Evolutionary conservation across 441 rosid species (phyloP).

Genomic region (Metrosideros polymorpha): DNA sequence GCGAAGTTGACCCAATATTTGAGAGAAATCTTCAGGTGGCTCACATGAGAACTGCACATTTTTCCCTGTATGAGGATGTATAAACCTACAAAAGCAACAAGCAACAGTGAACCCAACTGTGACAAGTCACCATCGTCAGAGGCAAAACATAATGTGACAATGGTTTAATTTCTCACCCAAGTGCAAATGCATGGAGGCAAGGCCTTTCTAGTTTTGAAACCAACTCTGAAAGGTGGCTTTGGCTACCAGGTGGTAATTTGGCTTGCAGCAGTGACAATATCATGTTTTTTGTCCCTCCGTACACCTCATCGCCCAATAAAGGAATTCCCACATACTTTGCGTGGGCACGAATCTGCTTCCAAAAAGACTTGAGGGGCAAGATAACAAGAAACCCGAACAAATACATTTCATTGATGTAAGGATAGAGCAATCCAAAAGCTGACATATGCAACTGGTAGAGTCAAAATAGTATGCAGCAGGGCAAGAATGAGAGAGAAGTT

Average conservation of each 20-base stretch:
- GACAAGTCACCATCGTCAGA: not conserved
- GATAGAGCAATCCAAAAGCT: not conserved
- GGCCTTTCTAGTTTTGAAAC: constrained; percentile 76
- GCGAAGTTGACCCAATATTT: constrained; percentile 44
- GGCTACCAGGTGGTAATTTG: constrained; percentile 31
- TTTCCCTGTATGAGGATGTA: constrained; percentile 63
- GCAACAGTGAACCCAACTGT: not conserved
- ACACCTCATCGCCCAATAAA: constrained; percentile 77
- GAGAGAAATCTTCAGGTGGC: constrained; percentile 73
- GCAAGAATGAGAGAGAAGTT: not conserved
- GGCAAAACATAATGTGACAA: not conserved
- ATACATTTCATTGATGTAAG: not conserved
- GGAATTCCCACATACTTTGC: constrained; percentile 75
- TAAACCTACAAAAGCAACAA: constrained; percentile 36
- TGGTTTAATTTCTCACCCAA: constrained; percentile 55
- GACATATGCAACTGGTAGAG: not conserved
- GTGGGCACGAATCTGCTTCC: constrained; percentile 66
- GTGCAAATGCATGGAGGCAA: constrained; percentile 80
- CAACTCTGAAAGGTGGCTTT: constrained; percentile 30
- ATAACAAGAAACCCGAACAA: not conserved
- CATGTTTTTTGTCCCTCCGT: constrained; percentile 76
- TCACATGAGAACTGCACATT: constrained; percentile 54
- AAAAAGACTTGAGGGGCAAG: not conserved
- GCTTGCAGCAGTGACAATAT: constrained; percentile 64
- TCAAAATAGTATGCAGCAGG: not conserved